Percentiles rank a stretch among this genome's conserved stretches.
Conservation (phyloP, 148 eudicot species). For the Tetragonia tetragonoides region DNA sequence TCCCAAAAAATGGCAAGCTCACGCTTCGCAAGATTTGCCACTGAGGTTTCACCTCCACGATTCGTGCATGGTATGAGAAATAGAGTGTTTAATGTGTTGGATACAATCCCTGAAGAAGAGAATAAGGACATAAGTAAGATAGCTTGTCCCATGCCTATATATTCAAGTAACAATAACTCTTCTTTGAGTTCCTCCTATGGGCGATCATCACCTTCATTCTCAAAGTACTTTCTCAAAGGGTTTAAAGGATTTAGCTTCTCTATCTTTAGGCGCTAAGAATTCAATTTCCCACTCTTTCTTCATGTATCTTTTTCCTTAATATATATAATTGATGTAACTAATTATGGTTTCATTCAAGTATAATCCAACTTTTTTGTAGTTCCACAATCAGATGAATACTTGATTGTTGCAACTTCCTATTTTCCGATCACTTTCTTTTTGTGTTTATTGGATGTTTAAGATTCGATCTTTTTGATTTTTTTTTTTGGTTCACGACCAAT, state of each 20-base stretch:
- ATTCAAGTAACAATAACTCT: background rate
- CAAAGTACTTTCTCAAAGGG: background rate
- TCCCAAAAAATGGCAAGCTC: background rate
- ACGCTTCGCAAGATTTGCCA: background rate
- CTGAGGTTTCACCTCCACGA: conserved; percentile 6
- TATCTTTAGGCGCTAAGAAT: background rate
- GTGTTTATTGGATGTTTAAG: too few species aligned
- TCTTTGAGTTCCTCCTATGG: background rate
- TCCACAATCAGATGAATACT: too few species aligned
- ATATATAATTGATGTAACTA: too few species aligned
- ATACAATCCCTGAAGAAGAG: conserved; percentile 16
- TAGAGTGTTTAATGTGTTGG: background rate
- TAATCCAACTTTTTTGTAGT: too few species aligned
- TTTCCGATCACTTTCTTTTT: background rate
- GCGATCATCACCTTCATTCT: background rate
- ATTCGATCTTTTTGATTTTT: too few species aligned
- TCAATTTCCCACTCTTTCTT: too few species aligned
- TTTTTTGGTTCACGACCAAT: too few species aligned
- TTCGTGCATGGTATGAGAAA: background rate
- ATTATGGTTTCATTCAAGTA: too few species aligned
- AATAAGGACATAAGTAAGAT: background rate
- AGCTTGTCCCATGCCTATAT: background rate
- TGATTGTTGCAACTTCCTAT: background rate
- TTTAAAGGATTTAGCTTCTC: background rate
- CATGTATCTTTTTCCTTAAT: too few species aligned